phyloP scores from a whole-genome alignment of 140 eudicot genomes.

The Anethum foeniculum region DNA sequence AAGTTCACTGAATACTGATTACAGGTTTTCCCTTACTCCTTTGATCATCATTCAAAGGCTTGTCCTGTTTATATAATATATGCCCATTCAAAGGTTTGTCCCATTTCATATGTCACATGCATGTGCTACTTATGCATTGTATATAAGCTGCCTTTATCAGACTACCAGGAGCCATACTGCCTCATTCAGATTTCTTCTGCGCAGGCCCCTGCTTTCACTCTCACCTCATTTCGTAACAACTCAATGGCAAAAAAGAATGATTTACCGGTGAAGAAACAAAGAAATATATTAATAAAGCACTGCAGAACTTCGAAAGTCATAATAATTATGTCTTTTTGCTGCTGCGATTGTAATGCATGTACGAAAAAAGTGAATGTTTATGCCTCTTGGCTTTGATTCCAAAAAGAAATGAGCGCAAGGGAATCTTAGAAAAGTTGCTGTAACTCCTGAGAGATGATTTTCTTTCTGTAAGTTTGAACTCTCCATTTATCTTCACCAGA shows the following conservation, averaged over 20 bases:
- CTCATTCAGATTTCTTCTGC: neutral
- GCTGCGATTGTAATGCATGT: slow-evolving; percentile 27
- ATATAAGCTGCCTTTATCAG: too few species aligned
- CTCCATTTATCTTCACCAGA: slow-evolving; percentile 38
- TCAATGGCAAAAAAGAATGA: neutral
- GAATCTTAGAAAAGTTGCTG: slow-evolving; percentile 28
- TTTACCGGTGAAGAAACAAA: neutral
- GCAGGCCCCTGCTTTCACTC: neutral
- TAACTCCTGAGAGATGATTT: slow-evolving; percentile 19
- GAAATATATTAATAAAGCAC: neutral
- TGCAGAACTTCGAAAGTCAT: slow-evolving; percentile 1
- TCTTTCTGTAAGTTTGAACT: slow-evolving; percentile 37
- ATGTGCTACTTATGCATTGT: too few species aligned
- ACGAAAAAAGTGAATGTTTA: slow-evolving; percentile 50
- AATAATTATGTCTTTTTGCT: slow-evolving; percentile 20
- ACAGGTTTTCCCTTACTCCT: too few species aligned
- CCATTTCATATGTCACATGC: too few species aligned
- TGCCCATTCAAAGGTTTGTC: neutral
- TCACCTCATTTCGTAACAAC: neutral
- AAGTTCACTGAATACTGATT: too few species aligned
- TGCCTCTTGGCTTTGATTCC: slow-evolving; percentile 57
- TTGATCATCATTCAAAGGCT: too few species aligned
- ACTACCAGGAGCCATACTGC: neutral
- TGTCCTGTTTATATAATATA: too few species aligned
- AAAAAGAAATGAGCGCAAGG: slow-evolving; percentile 59